Conservation (phyloP, 2,329 filamentous ascomycete species). For the Magnaporthiopsis rhizophila region DNA sequence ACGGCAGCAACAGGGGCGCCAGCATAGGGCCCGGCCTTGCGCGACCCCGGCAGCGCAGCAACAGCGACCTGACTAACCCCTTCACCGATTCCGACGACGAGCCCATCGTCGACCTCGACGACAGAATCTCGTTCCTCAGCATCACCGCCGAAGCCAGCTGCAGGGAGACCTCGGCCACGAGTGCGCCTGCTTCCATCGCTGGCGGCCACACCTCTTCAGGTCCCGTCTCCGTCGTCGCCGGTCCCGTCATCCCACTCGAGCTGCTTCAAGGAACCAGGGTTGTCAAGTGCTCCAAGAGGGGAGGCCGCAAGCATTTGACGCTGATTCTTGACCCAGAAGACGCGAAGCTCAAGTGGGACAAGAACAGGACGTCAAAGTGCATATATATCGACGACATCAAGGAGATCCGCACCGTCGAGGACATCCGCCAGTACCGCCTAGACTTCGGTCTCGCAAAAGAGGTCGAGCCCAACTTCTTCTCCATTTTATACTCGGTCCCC, state of each 20-base stretch:
- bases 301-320: constrained; percentile 64
- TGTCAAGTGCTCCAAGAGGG: constrained; percentile 82
- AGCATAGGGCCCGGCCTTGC: constrained; percentile 79
- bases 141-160: constrained; percentile 23
- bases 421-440: constrained; percentile 82
- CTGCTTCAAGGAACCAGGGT: constrained; percentile 73
- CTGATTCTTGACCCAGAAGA: constrained; percentile 71
- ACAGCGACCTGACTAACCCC: constrained; percentile 37
- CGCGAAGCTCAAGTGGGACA: constrained; percentile 84
- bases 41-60: constrained; percentile 35
- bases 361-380: constrained; percentile 66
- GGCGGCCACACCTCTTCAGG: constrained; percentile 26
- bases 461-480: constrained; percentile 72
- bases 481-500: constrained; percentile 75
- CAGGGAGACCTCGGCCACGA: constrained; percentile 40
- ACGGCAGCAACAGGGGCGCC: constrained; percentile 70
- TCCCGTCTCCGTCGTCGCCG: constrained; percentile 31
- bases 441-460: constrained; percentile 66
- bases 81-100: constrained; percentile 35
- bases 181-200: constrained; percentile 37
- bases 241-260: constrained; percentile 67
- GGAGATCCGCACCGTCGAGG: constrained; percentile 74
- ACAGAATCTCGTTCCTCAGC: constrained; percentile 35
- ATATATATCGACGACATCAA: constrained; percentile 95
- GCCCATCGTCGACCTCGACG: constrained; percentile 40